These are phyloP conservation scores for Aspergillus carlsbadensis DNA, from an alignment of 495 filamentous ascomycete genomes.

Conservation along the genomic window DNA sequence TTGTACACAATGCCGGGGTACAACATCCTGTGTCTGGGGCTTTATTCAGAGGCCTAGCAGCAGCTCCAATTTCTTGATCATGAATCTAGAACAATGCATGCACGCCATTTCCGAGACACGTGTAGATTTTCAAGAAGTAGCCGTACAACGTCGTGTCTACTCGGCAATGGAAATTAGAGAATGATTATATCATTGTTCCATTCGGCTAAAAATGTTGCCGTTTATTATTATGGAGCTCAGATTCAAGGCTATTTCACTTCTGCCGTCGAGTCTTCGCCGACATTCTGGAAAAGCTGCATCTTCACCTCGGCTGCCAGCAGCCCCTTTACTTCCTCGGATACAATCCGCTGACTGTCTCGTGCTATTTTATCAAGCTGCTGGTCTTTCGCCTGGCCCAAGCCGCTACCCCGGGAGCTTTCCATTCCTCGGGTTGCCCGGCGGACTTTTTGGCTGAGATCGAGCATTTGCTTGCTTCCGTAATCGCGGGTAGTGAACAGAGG, in stretches of 20 bases:
- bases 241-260: background rate
- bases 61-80: too few relatives aligned
- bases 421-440: constrained; percentile 56
- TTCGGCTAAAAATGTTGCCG: background rate
- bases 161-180: too few relatives aligned
- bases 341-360: constrained; percentile 75
- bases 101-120: too few relatives aligned
- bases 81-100: too few relatives aligned
- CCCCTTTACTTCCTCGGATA: constrained; percentile 82
- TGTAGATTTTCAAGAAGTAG: too few relatives aligned
- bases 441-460: constrained; percentile 81
- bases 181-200: background rate
- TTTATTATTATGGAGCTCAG: too few relatives aligned
- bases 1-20: too few relatives aligned
- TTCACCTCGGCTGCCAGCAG: constrained; percentile 82
- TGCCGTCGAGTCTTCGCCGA: constrained; percentile 37
- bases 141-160: too few relatives aligned
- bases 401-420: constrained; percentile 37
- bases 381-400: constrained; percentile 42
- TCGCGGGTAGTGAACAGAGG: constrained; percentile 92
- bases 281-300: constrained; percentile 74
- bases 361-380: constrained; percentile 76
- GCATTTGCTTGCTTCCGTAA: constrained; percentile 88
- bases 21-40: too few relatives aligned
- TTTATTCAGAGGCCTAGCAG: background rate